Base-by-base conservation (phyloP, 78 protist genomes). In the Dictyostelium brefeldianum region DNA sequence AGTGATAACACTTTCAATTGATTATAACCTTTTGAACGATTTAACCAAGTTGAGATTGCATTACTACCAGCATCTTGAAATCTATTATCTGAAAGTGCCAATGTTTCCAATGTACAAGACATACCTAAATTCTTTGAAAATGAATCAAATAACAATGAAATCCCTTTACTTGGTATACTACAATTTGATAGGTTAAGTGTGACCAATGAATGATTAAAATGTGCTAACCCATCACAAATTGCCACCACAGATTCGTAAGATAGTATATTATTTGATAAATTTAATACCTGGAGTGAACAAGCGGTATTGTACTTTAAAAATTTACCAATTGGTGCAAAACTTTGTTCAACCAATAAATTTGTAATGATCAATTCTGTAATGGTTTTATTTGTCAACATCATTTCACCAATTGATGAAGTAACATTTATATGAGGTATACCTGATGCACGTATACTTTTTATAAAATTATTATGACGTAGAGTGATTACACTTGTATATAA, bases 381-480 rank as follows among this genome's bases (percentile, higher is more conserved):
- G 10, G 83, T n/a, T 36, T 20, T 87, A 56, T 87, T 87, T 1
- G 85, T 87, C 9, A 59, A 59, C 65, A 87, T 27, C 93, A 87
- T 87, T 7, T 87, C 93, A 15, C 81, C 75, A 50, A 87, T 57
- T 2, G 93, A 65, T n/a, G 93, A 75, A 0, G 69, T 51, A 8
- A 87, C 84, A 78, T 87, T 87, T 10, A 87, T 77, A 36, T 87
- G 93, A n/a, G 93, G 93, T 22, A 87, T 59, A 7, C 51, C 22
- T 9, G 22, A 10, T 10, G 79, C 70, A 4, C 36, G 64, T 5
- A 87, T 50, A 31, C 71, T 46, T 51, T 54, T 75, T 36, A 87
- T 87, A 69, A 77, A 87, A 20, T 43, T n/a, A 57, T 87, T 87
- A 87, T 87, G 93, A 75, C 93, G 62, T 15, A 87, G 53, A 11